Base-by-base conservation (phyloP, 768 basidiomycete species). In the Xerocomellus amylosporus region DNA sequence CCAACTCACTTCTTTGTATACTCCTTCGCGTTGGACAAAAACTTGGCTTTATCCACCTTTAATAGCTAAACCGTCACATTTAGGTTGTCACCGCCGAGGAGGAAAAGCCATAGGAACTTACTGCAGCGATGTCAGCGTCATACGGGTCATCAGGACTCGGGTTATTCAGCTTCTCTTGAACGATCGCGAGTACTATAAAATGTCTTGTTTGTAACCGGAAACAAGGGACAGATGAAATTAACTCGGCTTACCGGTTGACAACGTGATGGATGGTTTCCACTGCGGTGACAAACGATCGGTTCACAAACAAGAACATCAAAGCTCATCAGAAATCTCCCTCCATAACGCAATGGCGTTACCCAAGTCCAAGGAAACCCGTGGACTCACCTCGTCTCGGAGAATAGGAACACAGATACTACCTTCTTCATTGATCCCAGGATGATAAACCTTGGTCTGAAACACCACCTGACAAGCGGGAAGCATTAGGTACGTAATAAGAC, bases 401-500 rank as follows among this genome's bases (percentile, higher is more conserved):
- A 93, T 79, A 33, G 90, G 87, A 31, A 93, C 83, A 66, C 91
- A 93, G 53, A 93, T 93, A 22, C 81, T 77, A 33, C 91, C 91
- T 66, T 93, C 90, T 53, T 93, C 91, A 58, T 93, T 91, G 68
- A 93, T 88, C 36, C 92, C 91, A 26, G 91, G 91, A 70, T 93
- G 91, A 67, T 93, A 93, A 43, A 93, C 87, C 79, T 85, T 92
- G 51, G 91, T 93, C 38, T 76, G 83, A 71, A 93, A 93, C 36
- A 81, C 83, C 39, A 93, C 88, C 90, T 93, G 55, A 45, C 49
- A 53, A 44, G 42, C 45, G 36, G 26, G 40, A 46, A 46, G 42
- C 20, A 37, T 64, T 20, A 51, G 55, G 31, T 56, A 67, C 61
- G 67, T 64, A 62, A 61, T 33, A 28, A 49, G 38, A 51, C 20